Base-by-base conservation (phyloP, 2,329 filamentous ascomycete species). In the Scedosporium dehoogii region DNA sequence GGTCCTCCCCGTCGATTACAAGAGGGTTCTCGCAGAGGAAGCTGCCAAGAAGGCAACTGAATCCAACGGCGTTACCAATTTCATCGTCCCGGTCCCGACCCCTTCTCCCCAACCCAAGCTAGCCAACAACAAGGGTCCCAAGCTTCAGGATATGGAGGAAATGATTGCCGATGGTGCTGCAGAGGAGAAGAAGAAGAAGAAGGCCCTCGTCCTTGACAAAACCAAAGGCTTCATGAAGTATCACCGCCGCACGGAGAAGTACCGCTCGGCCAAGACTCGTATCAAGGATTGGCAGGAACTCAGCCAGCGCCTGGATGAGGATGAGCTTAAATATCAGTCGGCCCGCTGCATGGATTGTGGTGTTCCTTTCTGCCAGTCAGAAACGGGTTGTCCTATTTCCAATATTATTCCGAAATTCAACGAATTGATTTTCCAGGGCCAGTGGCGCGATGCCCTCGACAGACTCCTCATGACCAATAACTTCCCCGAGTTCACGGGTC, bases 371-470 rank as follows among this genome's bases (percentile, higher is more conserved):
- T 97, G 93, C 70, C 93, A 97, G 75, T 96, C 92, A 21, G 93
- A 97, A 69, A 92, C 90, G 66, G 93, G 93, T 58, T 97, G 93
- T 73, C 93, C 93, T 1, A 97, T 97, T 74, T 92, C 88, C 68
- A 97, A 97, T 78, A 96, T 97, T 72, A 97, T 97, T 70, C 93
- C 93, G 63, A 97, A 97, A 69, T 96, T 91, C 91, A 96, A 96
- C 63, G 92, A 96, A 65, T 66, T 96, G 7, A 85, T 96, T 0
- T 86, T 86, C 71, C 79, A 85, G 63, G 83, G 85, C 58, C 87
- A 96, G 66, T 97, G 93, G 93, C 85, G 87, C 68, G 92, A 97
- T 75, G 93, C 93, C 25, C 85, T 97, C 3, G 93, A 96, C 76
- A 85, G 91, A 64, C 82, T 97, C 10, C 81, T 97, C 61, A 93